Percentiles rank a stretch among this genome's conserved stretches.
Evolutionary conservation across 208 protist genomes (phyloP).

Genomic region (Trypanosoma lewisi): DNA sequence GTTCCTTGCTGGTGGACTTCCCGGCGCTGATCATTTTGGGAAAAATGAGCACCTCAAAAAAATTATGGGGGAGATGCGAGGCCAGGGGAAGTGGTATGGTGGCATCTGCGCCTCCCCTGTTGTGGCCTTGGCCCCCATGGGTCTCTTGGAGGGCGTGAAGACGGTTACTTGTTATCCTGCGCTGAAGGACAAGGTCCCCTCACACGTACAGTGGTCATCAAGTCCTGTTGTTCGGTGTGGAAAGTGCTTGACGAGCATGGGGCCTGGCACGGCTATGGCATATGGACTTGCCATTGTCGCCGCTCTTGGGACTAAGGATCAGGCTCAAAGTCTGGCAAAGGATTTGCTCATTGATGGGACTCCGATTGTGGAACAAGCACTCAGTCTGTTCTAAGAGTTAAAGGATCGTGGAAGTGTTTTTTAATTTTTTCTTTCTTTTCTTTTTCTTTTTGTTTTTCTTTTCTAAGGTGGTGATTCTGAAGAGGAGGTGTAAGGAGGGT

Average conservation of each 20-base stretch:
- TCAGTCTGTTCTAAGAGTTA: conserved; percentile 21
- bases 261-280: conserved; percentile 81
- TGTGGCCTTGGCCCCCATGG: conserved; percentile 58
- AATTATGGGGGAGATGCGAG: conserved; percentile 58
- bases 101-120: conserved; percentile 85
- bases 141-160: conserved; percentile 70
- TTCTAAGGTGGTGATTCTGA: neutral
- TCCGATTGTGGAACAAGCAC: conserved; percentile 23
- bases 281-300: conserved; percentile 78
- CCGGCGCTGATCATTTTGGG: conserved; percentile 67
- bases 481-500: no score
- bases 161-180: conserved; percentile 78
- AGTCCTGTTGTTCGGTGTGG: conserved; percentile 71
- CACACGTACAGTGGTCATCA: conserved; percentile 45
- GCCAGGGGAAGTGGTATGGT: conserved; percentile 70
- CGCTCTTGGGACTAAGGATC: conserved; percentile 55
- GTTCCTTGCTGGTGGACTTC: conserved; percentile 78
- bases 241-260: conserved; percentile 84
- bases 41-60: conserved; percentile 60
- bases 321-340: conserved; percentile 61
- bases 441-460: conserved; percentile 4
- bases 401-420: neutral
- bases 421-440: neutral
- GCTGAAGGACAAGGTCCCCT: conserved; percentile 69
- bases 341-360: conserved; percentile 64